These are phyloP conservation scores for Breviolum minutum DNA, from an alignment of 73 alveolate species.

Conservation along the genomic window DNA sequence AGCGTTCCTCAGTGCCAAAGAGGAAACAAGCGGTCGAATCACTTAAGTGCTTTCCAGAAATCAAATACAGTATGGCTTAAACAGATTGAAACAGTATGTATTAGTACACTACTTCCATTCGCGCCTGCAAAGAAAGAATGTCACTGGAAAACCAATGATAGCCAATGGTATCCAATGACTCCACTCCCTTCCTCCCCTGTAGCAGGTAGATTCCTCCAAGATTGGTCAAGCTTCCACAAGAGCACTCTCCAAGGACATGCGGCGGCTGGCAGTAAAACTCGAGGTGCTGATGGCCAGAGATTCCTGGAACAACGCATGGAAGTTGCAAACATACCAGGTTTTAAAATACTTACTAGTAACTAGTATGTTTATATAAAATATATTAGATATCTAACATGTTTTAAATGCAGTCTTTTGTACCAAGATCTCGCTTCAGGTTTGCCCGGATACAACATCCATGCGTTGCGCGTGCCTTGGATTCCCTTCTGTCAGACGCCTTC, in stretches of 20 bases:
- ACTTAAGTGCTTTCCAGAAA: too few species aligned
- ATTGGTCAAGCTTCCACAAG: slow-evolving; percentile 15
- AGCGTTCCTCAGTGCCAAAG: slow-evolving; percentile 22
- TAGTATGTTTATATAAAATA: not conserved
- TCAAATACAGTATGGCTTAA: too few species aligned
- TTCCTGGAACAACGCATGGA: not conserved
- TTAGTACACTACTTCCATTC: too few species aligned
- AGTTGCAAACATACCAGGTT: not conserved
- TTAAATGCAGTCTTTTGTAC: too few species aligned
- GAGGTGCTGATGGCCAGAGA: slow-evolving; percentile 55
- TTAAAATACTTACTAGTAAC: not conserved
- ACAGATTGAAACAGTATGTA: too few species aligned
- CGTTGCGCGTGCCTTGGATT: slow-evolving; percentile 16
- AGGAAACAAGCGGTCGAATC: not conserved
- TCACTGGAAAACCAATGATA: too few species aligned
- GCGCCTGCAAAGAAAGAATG: too few species aligned
- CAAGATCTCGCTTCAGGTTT: too few species aligned
- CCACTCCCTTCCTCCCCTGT: too few species aligned
- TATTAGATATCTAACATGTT: not conserved
- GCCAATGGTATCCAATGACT: too few species aligned
- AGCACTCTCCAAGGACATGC: slow-evolving; percentile 66
- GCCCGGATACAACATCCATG: not conserved
- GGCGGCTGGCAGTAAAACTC: slow-evolving; percentile 77
- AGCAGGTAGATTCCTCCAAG: too few species aligned
- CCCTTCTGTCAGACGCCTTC: slow-evolving; percentile 32